These are phyloP conservation scores for Gnetum montanum DNA, from an alignment of 75 land plant species.

Conservation along the genomic window DNA sequence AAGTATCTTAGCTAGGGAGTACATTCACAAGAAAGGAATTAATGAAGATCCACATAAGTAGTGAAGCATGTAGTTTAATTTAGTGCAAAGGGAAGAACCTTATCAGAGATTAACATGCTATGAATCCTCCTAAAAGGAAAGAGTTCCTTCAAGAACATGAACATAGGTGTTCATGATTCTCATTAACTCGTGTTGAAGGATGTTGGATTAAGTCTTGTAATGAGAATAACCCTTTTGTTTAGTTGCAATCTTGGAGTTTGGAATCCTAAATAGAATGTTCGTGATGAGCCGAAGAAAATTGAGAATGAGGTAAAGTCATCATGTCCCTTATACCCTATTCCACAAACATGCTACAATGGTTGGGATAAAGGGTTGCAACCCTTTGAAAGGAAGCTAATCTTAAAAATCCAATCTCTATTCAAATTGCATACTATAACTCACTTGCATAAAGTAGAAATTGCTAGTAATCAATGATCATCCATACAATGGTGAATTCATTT, in stretches of 20 bases:
- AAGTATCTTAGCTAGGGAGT: background rate
- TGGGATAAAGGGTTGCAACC: background rate
- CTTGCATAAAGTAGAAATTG: constrained; percentile 1
- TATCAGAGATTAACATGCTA: too few relatives aligned
- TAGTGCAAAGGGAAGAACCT: background rate
- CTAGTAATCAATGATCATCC: background rate
- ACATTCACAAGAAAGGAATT: background rate
- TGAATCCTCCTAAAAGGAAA: too few relatives aligned
- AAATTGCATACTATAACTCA: constrained; percentile 1
- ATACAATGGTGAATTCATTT: background rate
- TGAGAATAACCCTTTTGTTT: constrained; percentile 24
- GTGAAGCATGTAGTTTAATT: background rate
- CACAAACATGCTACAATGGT: background rate
- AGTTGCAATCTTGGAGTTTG: constrained; percentile 24
- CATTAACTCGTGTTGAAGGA: background rate
- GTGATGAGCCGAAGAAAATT: background rate
- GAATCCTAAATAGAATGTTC: constrained; percentile 5
- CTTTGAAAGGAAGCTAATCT: background rate
- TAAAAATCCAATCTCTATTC: background rate
- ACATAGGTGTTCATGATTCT: background rate
- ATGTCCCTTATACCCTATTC: background rate
- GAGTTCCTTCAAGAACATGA: background rate
- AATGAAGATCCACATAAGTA: background rate
- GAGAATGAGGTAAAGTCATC: constrained; percentile 5
- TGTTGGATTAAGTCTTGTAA: constrained; percentile 33